Evolutionary conservation across 2,329 filamentous ascomycete genomes (phyloP), one percentile per base, ranked within the genome.

Genomic region (Alternaria gansuensis): DNA sequence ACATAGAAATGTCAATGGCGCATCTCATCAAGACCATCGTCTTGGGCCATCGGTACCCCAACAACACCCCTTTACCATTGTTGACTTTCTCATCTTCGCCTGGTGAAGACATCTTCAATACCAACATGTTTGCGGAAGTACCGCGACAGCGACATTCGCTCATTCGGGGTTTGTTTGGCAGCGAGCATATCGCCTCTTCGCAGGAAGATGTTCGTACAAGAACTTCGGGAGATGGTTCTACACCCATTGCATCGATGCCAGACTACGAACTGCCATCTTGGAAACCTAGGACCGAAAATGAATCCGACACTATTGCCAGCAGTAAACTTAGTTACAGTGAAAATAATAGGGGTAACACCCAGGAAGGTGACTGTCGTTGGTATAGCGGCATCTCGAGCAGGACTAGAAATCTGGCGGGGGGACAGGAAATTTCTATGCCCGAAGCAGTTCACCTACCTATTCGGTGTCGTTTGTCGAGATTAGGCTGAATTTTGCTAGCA

Each of bases 11-110:
- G 62, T 69, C 65, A 0, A 68, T 70, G 66, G 68, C 68, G 79
- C 69, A 81, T 40, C 74, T 84, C 13, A 80, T 83, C 54, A 76
- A 64, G 13, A 63, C 59, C 26, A 65, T 71, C 33, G 68, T 65
- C 3, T 46, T 63, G 3, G 60, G 61, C n/a, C 51, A 33, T 14
- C 63, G 50, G 26, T 34, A 54, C 10, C 26, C 37, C 9, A 62
- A 29, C 7, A 52, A 55, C 2, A 31, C 54, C 14, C 26, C 31
- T 4, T 31, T 40, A 3, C 24, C 36, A 14, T 23, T 33, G 21
- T 13, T 44, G 11, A 26, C 26, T 3, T 52, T 58, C 14, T 34
- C 44, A 33, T 51, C 57, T 17, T 57, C 60, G 9, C 24, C 49
- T 21, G 44, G 26, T 9, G 34, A 23, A 28, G 49, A 43, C 11